Evolutionary conservation across 495 filamentous ascomycete species (phyloP), one percentile per base, ranked within the genome.

Genomic region (Cladorrhinum samala): DNA sequence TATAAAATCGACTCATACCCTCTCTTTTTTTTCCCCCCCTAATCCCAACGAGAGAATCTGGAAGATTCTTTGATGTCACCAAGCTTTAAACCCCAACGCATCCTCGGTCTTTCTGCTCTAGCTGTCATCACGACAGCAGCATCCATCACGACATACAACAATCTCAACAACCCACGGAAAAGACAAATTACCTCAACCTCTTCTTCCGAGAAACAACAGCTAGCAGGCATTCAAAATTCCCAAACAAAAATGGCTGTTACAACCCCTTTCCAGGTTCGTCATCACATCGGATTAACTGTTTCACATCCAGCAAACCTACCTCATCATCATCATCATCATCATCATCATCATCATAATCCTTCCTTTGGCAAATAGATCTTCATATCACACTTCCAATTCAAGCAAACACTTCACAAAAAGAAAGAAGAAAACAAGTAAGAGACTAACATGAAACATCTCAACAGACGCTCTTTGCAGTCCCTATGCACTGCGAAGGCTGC

Each of bases 391-490:
- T 23, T 25, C 9, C 24, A 19, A 9, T 18, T 38, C 16, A 50
- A 18, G n/a, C n/a, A n/a, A n/a, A n/a, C n/a, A n/a, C n/a, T n/a
- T n/a, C n/a, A n/a, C n/a, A n/a, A n/a, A n/a, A n/a, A n/a, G n/a
- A n/a, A n/a, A n/a, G 8, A 46, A 41, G 1, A 17, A 27, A 39
- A 17, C n/a, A 13, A 46, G 9, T 25, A 27, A 50, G 18, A 61
- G 23, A 27, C 45, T 59, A 49, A 59, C 20, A 16, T 50, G 46
- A 44, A 57, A 57, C 50, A 30, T 56, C 54, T 61, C n/a, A 62
- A 58, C 60, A 96, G 88, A 95, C 91, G 38, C 85, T 91, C 54
- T 96, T 98, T 64, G 88, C 92, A 54, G 93, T 97, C 67, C 91
- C 89, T 20, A 86, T 98, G 79, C 86, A 81, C 68, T 97, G 93